Conservation (phyloP, 176 grass and related monocot genomes). For the Typha latifolia region DNA sequence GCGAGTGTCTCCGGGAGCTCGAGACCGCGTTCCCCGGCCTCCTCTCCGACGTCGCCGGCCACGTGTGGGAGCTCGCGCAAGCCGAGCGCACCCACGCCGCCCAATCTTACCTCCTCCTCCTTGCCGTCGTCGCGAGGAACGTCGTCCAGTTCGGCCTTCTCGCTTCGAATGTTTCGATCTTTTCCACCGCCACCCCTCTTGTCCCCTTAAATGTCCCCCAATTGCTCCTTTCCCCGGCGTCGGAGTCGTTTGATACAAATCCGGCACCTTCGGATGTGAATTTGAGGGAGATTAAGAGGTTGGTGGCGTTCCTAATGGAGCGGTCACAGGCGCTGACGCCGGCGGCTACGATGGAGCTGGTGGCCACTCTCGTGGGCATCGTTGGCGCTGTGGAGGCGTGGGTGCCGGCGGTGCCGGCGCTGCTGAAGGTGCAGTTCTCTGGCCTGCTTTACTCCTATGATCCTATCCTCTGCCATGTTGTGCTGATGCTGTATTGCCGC, state of each 20-base stretch:
- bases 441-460: conserved; percentile 59
- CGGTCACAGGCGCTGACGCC: conserved; percentile 68
- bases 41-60: conserved; percentile 49
- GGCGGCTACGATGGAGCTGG: conserved; percentile 47
- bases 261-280: conserved; percentile 52
- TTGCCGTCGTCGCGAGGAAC: conserved; percentile 51
- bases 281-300: conserved; percentile 63
- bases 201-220: conserved; percentile 47
- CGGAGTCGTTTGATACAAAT: not conserved
- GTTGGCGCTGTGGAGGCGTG: conserved; percentile 41
- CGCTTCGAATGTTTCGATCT: conserved; percentile 39
- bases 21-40: conserved; percentile 56
- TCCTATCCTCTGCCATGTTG: conserved; percentile 54
- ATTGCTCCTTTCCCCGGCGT: not conserved
- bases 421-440: conserved; percentile 83
- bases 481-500: conserved; percentile 48
- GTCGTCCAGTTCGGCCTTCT: conserved; percentile 48
- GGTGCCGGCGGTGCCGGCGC: conserved; percentile 50
- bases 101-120: conserved; percentile 76
- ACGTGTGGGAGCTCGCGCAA: conserved; percentile 60
- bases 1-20: conserved; percentile 70
- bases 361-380: conserved; percentile 44
- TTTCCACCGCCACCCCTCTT: conserved; percentile 47
- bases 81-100: conserved; percentile 68
- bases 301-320: conserved; percentile 65